Percentiles rank a stretch among this genome's conserved stretches.
These are phyloP conservation scores for Primulina eburnea DNA, from an alignment of 257 asterid genomes.

Conservation along the genomic window DNA sequence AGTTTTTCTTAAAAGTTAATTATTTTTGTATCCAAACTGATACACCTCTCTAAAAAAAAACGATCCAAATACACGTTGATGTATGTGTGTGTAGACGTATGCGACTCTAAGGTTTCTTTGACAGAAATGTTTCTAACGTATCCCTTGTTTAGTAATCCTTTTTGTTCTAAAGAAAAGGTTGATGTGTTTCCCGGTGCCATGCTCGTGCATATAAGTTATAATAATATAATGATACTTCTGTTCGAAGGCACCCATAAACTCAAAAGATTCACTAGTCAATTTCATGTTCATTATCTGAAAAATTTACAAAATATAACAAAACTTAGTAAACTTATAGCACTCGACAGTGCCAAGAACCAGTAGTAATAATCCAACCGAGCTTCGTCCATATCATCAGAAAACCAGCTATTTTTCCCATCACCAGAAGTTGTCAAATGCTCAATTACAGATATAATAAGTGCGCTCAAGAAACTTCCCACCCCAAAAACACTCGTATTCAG, in stretches of 20 bases:
- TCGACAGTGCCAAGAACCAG: slow-evolving; percentile 59
- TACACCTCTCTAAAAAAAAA: too few relatives aligned
- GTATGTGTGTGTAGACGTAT: too few relatives aligned
- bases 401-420: slow-evolving; percentile 53
- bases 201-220: neutral
- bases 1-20: too few relatives aligned
- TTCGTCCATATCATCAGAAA: slow-evolving; percentile 60
- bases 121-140: too few relatives aligned
- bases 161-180: too few relatives aligned
- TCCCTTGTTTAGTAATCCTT: too few relatives aligned
- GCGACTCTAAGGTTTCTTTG: too few relatives aligned
- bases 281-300: slow-evolving; percentile 28
- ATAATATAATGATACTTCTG: too few relatives aligned
- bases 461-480: slow-evolving; percentile 78
- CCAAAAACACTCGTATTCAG: slow-evolving; percentile 90
- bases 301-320: slow-evolving; percentile 51
- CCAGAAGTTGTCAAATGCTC: slow-evolving; percentile 51
- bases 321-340: slow-evolving; percentile 46
- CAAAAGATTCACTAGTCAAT: neutral
- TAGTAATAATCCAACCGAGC: slow-evolving; percentile 77
- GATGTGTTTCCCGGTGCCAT: neutral
- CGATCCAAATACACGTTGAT: too few relatives aligned
- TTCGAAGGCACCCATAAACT: neutral
- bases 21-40: too few relatives aligned
- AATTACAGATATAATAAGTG: slow-evolving; percentile 50